Conservation (phyloP, 2,329 filamentous ascomycete species). For the Escovopsis weberi region DNA sequence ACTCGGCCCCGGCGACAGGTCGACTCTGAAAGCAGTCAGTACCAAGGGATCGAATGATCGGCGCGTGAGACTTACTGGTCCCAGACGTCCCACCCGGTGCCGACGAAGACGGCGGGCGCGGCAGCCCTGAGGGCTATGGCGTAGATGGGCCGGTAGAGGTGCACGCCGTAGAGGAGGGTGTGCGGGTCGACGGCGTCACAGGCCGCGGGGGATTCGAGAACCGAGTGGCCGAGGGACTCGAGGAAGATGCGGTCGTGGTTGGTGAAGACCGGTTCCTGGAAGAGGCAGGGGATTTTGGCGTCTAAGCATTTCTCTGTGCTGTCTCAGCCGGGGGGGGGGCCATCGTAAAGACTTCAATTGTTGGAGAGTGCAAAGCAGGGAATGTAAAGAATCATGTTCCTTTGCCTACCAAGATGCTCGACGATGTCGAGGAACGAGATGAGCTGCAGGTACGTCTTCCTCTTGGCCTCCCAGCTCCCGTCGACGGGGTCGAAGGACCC, state of each 20-base stretch:
- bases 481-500: constrained; percentile 39
- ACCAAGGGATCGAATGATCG: no score
- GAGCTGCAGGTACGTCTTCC: constrained; percentile 36
- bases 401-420: constrained; percentile 23
- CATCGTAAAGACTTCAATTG: no score
- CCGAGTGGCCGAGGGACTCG: constrained; percentile 35
- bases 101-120: constrained; percentile 41
- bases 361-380: no score
- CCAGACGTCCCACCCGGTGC: constrained; percentile 38
- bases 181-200: constrained; percentile 32
- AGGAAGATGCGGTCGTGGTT: constrained; percentile 36
- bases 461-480: constrained; percentile 28
- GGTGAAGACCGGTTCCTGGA: constrained; percentile 42
- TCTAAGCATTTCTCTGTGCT: neutral
- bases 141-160: constrained; percentile 42
- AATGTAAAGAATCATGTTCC: constrained; percentile 8
- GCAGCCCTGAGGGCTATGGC: constrained; percentile 29
- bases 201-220: constrained; percentile 36
- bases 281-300: constrained; percentile 27
- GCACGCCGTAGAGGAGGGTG: constrained; percentile 47
- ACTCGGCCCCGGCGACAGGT: neutral
- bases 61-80: constrained; percentile 24
- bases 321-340: neutral
- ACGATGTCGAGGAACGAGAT: constrained; percentile 36
- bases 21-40: neutral